Evolutionary conservation across 2,329 filamentous ascomycete genomes (phyloP), one percentile per base, ranked within the genome.

Genomic region (Fusarium sp.): DNA sequence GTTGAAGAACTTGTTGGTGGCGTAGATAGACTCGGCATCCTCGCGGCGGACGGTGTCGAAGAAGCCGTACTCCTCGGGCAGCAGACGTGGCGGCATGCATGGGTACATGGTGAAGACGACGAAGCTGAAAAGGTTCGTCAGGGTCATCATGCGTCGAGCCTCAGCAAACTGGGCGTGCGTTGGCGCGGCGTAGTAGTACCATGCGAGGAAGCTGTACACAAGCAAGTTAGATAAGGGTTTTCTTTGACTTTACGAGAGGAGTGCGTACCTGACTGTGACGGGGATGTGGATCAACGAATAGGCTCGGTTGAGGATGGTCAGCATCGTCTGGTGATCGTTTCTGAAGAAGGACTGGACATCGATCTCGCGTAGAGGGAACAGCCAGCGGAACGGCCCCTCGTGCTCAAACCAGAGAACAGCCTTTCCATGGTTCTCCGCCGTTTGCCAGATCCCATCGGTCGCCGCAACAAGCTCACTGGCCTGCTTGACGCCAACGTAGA

Each of bases 261-360:
- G 37, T 37, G 48, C 44, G 54, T 78, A 87, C 84, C 84, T 84
- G 57, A 88, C 85, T 43, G 85, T 87, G 19, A 85, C 86, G 4
- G 86, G 86, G 54, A 88, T 88, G 68, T 88, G 86, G 33, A 88
- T 86, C 14, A 88, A 74, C 2, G 86, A 86, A 75, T 88, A 88
- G 25, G 82, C 83, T 64, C 84, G 85, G 76, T 88, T 88, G 70
- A 88, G 75, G 7, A 86, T 76, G 0, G 85, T 87, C 56, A 88
- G 77, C 68, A 85, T 78, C 27, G 78, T 79, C 69, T 84, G 80
- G 65, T 87, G 85, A 13, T 81, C 81, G 50, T 83, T 78, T 77
- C 87, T 81, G 72, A 88, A 87, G 82, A 84, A 88, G 52, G 82
- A 80, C 72, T 88, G 86, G 2, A 88, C 82, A 23, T 82, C 77